These are phyloP conservation scores for Moringa oleifera DNA, from an alignment of 345 rosid genomes.

Conservation along the genomic window DNA sequence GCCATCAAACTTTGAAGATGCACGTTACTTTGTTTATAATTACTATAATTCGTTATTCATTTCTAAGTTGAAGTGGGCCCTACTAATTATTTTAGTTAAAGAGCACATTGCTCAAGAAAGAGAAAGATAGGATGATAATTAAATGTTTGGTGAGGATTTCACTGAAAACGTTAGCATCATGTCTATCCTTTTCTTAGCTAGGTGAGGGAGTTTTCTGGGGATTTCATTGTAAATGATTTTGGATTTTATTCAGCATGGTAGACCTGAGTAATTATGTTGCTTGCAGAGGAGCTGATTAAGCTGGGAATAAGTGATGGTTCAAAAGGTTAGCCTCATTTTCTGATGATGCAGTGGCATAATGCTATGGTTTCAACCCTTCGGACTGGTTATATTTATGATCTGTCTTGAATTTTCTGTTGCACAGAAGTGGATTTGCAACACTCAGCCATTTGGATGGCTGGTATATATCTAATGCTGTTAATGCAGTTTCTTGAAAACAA, in stretches of 20 bases:
- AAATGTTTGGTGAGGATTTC: neutral
- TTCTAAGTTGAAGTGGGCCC: neutral
- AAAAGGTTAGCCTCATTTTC: constrained; percentile 48
- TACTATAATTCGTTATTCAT: too few relatives aligned
- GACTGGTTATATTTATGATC: constrained; percentile 8
- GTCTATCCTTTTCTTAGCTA: neutral
- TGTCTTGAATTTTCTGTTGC: constrained; percentile 16
- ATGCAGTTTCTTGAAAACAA: constrained; percentile 98
- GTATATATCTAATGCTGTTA: constrained; percentile 79
- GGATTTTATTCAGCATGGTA: neutral
- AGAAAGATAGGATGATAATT: too few relatives aligned
- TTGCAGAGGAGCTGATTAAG: constrained; percentile 74
- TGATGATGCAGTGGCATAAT: constrained; percentile 5
- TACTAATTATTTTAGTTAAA: neutral
- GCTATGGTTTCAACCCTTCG: constrained; percentile 9
- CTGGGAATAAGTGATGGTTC: constrained; percentile 80
- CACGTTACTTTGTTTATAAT: neutral
- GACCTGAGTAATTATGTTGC: constrained; percentile 22
- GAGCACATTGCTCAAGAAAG: too few relatives aligned
- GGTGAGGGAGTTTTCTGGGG: neutral
- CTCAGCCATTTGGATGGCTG: constrained; percentile 95
- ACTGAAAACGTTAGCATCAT: neutral
- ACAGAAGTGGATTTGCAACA: constrained; percentile 90
- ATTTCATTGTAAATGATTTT: neutral
- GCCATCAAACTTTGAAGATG: neutral